Evolutionary conservation across 352 stramenopile species (phyloP).

Genomic region (Paralagenidium karlingii): DNA sequence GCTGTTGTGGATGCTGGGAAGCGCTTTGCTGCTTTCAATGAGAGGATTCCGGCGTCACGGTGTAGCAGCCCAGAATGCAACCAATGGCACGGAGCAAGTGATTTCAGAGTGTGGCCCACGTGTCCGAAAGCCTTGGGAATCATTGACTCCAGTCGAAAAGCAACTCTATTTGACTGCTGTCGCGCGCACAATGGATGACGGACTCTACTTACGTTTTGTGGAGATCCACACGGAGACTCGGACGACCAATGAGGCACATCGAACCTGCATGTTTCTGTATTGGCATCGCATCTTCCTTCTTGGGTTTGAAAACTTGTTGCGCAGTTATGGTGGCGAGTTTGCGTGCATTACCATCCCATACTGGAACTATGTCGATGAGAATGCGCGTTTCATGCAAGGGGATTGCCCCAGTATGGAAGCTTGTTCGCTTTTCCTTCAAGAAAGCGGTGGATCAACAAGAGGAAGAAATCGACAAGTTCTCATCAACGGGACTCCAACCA

Average conservation of each 20-base stretch:
- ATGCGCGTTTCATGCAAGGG: constrained; percentile 46
- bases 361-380: constrained; percentile 82
- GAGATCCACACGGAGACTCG: constrained; percentile 81
- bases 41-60: too few relatives aligned
- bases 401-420: constrained; percentile 55
- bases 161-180: constrained; percentile 63
- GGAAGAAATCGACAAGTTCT: constrained; percentile 18
- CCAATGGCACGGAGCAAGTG: constrained; percentile 3
- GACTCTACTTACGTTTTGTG: constrained; percentile 79
- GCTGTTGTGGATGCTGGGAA: too few relatives aligned
- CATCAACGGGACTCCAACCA: constrained; percentile 58
- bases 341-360: constrained; percentile 80
- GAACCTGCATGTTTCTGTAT: constrained; percentile 83
- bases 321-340: constrained; percentile 61
- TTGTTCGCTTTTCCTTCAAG: constrained; percentile 53
- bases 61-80: too few relatives aligned
- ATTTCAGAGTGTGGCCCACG: constrained; percentile 31
- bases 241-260: constrained; percentile 66
- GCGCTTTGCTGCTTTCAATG: too few relatives aligned
- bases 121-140: constrained; percentile 70
- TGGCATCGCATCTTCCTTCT: constrained; percentile 75
- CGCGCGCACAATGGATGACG: constrained; percentile 61
- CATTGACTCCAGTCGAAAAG: constrained; percentile 41
- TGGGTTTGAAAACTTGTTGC: constrained; percentile 80
- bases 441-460: constrained; percentile 45